Evolutionary conservation across 768 basidiomycete species (phyloP).

Genomic region (Crucibulum laeve): DNA sequence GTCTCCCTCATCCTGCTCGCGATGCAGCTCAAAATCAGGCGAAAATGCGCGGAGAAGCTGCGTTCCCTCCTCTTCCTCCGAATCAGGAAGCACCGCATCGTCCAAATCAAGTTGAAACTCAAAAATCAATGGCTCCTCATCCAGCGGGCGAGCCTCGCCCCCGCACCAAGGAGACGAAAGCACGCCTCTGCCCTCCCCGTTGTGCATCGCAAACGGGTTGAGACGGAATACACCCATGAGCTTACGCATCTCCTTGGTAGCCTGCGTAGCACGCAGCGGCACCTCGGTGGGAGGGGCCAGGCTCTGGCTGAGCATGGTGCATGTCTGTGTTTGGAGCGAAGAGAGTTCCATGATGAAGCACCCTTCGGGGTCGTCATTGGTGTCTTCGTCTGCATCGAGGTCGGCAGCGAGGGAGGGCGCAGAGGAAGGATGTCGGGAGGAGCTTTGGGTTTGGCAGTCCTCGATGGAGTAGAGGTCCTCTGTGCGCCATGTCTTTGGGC

Average conservation of each 20-base stretch:
- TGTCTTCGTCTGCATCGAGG: conserved; percentile 28
- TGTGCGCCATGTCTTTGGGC: conserved; percentile 4
- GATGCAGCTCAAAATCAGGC: conserved; percentile 30
- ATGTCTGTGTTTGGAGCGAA: conserved; percentile 11
- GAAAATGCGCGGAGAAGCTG: conserved; percentile 32
- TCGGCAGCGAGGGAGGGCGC: conserved; percentile 23
- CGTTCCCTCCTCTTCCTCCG: conserved; percentile 11
- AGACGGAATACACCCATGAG: conserved; percentile 80
- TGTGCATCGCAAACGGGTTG: conserved; percentile 72
- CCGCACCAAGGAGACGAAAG: background rate
- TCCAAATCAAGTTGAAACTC: conserved; percentile 58
- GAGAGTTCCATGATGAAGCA: conserved; percentile 44
- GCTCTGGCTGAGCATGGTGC: conserved; percentile 25
- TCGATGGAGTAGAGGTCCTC: conserved; percentile 6
- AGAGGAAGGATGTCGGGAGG: conserved; percentile 10
- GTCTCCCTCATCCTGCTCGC: conserved; percentile 9
- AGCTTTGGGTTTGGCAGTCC: conserved; percentile 4
- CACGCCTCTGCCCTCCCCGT: conserved; percentile 33
- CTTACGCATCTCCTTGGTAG: conserved; percentile 60
- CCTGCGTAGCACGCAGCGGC: conserved; percentile 73
- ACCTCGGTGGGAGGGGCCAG: conserved; percentile 60
- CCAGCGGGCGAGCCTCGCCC: conserved; percentile 51
- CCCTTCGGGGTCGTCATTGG: conserved; percentile 18
- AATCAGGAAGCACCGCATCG: conserved; percentile 9
- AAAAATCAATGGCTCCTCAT: conserved; percentile 55